phyloP scores from a whole-genome alignment of 192 early-diverging fungal species.

The Rhizophagus clarus region DNA sequence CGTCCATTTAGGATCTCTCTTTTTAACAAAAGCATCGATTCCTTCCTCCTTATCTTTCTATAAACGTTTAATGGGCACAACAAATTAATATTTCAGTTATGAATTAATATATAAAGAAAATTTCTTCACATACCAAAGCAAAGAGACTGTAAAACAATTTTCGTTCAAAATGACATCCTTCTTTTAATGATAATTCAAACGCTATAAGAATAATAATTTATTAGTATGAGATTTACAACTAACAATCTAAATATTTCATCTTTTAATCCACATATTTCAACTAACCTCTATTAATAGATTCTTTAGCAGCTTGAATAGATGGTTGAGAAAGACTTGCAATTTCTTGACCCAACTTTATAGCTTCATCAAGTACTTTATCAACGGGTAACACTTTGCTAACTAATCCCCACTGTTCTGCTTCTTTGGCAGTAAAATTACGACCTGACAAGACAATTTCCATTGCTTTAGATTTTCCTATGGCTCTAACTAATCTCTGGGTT shows the following conservation, averaged over 20 bases:
- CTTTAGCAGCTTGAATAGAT: slow-evolving; percentile 92
- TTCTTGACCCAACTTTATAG: slow-evolving; percentile 84
- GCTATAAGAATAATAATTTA: slow-evolving; percentile 48
- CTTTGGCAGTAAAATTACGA: slow-evolving; percentile 78
- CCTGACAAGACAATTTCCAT: slow-evolving; percentile 97
- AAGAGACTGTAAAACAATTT: slow-evolving; percentile 92
- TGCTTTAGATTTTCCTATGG: slow-evolving; percentile 96
- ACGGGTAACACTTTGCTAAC: slow-evolving; percentile 90
- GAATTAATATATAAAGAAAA: slow-evolving; percentile 10
- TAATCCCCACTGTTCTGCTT: slow-evolving; percentile 83
- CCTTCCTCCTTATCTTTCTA: slow-evolving; percentile 95
- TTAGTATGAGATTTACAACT: not conserved
- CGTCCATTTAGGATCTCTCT: slow-evolving; percentile 85
- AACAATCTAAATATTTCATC: not conserved
- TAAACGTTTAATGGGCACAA: not conserved
- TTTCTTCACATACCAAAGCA: slow-evolving; percentile 64
- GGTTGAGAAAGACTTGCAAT: slow-evolving; percentile 88
- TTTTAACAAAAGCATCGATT: slow-evolving; percentile 92
- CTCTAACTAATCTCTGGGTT: slow-evolving; percentile 83
- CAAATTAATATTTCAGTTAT: not conserved
- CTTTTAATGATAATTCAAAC: slow-evolving; percentile 81
- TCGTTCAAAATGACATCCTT: slow-evolving; percentile 91
- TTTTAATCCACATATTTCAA: not conserved
- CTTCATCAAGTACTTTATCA: slow-evolving; percentile 83
- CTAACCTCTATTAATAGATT: slow-evolving; percentile 87